Evolutionary conservation across 345 rosid genomes (phyloP).

Genomic region (Linum lewisii): DNA sequence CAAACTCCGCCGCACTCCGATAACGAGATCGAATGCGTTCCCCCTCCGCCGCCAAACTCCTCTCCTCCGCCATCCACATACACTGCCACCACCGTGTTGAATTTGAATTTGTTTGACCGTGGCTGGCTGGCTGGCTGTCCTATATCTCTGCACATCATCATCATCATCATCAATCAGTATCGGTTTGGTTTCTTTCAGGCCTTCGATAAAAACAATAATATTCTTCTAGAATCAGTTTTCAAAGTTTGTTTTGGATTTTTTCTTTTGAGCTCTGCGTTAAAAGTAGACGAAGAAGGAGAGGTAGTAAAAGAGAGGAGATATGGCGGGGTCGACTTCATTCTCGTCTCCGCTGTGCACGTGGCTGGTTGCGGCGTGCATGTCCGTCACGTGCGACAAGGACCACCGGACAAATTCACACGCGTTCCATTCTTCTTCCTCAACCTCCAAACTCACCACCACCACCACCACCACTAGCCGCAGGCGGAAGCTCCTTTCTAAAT

Average conservation of each 20-base stretch:
- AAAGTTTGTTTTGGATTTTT: neutral
- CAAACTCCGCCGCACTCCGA: neutral
- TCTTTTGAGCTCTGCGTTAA: neutral
- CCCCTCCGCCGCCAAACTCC: neutral
- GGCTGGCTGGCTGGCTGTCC: neutral
- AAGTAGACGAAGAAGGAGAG: neutral
- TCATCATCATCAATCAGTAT: neutral
- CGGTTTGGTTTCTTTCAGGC: neutral
- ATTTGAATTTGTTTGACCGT: neutral
- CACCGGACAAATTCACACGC: slow-evolving; percentile 16
- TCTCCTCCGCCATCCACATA: neutral
- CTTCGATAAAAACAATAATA: neutral
- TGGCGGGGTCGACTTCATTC: slow-evolving; percentile 24
- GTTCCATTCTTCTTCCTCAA: slow-evolving; percentile 16
- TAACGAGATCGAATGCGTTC: neutral
- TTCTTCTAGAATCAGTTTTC: neutral
- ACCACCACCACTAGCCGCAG: slow-evolving; percentile 34
- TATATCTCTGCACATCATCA: too few species aligned
- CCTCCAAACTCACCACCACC: slow-evolving; percentile 23
- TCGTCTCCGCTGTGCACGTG: slow-evolving; percentile 82
- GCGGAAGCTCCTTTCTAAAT: slow-evolving; percentile 28
- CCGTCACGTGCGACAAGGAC: slow-evolving; percentile 39
- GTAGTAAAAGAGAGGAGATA: neutral
- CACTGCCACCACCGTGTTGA: neutral
- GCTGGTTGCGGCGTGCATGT: slow-evolving; percentile 83